Conservation (phyloP, 2,329 filamentous ascomycete genomes). For the Trichoderma oligosporum region DNA sequence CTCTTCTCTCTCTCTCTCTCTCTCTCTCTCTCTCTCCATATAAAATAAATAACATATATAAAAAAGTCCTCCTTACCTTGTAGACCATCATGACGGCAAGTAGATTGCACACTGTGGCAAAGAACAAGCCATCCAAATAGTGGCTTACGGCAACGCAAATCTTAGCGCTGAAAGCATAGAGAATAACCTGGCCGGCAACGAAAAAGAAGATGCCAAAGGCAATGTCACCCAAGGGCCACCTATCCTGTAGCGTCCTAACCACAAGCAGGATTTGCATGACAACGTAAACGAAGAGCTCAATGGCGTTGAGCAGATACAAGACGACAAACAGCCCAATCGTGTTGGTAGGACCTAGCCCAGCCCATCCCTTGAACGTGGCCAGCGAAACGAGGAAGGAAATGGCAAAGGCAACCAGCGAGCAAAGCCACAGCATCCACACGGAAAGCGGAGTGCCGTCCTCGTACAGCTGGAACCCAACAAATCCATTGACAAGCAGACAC, state of each 20-base stretch:
- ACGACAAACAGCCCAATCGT: slow-evolving; percentile 89
- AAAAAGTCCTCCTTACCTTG: slow-evolving; percentile 59
- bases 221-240: slow-evolving; percentile 93
- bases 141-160: slow-evolving; percentile 85
- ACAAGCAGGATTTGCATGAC: slow-evolving; percentile 87
- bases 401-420: slow-evolving; percentile 75
- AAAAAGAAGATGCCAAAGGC: slow-evolving; percentile 88
- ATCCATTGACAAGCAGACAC: slow-evolving; percentile 91
- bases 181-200: slow-evolving; percentile 81
- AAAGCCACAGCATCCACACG: slow-evolving; percentile 83
- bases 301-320: slow-evolving; percentile 83
- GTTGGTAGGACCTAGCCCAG: slow-evolving; percentile 76
- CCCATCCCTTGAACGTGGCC: slow-evolving; percentile 90
- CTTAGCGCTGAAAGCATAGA: slow-evolving; percentile 82
- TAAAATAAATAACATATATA: neutral
- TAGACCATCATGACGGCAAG: slow-evolving; percentile 99
- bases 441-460: slow-evolving; percentile 93
- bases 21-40: neutral
- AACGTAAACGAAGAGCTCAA: slow-evolving; percentile 81
- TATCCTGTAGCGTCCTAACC: slow-evolving; percentile 82
- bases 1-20: neutral
- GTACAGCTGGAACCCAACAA: slow-evolving; percentile 97
- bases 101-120: slow-evolving; percentile 89
- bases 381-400: slow-evolving; percentile 84
- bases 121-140: slow-evolving; percentile 91